phyloP scores from a whole-genome alignment of 345 rosid species.

The Hibiscus tridactylites region DNA sequence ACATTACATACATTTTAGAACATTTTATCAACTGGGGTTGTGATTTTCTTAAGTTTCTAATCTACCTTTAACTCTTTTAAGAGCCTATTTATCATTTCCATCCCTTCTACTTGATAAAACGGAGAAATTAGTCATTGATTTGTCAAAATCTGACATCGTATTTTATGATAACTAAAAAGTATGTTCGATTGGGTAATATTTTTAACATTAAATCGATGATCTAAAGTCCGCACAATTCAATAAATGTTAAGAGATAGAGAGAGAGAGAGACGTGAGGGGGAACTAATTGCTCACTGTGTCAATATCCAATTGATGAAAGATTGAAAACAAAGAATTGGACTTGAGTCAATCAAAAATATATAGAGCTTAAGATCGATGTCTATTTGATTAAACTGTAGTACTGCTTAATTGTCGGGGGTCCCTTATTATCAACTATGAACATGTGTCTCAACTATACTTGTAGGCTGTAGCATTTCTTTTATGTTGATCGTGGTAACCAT shows the following conservation, averaged over 20 bases:
- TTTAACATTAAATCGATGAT: no score
- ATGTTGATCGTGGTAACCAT: neutral
- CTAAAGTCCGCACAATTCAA: no score
- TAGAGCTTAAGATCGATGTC: neutral
- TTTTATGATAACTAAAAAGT: no score
- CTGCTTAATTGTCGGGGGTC: constrained; percentile 8
- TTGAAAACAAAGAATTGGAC: constrained; percentile 12
- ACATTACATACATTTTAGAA: neutral
- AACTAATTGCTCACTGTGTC: neutral
- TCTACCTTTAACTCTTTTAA: neutral
- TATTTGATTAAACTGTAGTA: constrained; percentile 1
- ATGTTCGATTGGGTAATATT: no score
- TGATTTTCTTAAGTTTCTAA: neutral
- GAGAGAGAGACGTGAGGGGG: neutral
- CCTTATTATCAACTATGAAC: neutral
- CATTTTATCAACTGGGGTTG: neutral
- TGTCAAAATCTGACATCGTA: no score
- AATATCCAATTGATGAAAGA: constrained; percentile 14
- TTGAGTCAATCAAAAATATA: neutral
- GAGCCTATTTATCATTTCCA: neutral
- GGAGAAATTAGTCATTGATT: no score
- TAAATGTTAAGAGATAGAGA: neutral
- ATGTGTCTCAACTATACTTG: neutral
- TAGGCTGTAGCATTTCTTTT: neutral
- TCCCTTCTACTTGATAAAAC: no score